Conservation (phyloP, 805 yeast species). For the Lipomyces orientalis region DNA sequence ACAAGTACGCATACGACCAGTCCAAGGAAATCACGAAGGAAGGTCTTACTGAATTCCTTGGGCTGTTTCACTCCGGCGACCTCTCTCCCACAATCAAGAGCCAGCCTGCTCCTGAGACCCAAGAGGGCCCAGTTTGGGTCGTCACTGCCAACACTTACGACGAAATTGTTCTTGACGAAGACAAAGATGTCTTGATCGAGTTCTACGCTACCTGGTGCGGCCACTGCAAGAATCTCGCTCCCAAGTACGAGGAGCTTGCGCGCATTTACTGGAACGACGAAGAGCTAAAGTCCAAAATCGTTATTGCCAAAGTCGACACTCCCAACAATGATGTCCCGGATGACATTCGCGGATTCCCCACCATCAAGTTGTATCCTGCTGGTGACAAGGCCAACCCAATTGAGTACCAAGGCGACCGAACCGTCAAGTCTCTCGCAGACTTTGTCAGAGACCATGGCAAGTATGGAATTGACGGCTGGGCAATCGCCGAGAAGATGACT, state of each 20-base stretch:
- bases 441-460: conserved; percentile 77
- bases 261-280: conserved; percentile 61
- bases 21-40: conserved; percentile 55
- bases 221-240: conserved; percentile 90
- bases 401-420: conserved; percentile 72
- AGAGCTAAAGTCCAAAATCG: conserved; percentile 58
- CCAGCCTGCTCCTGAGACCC: conserved; percentile 82
- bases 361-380: conserved; percentile 89
- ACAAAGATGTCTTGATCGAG: conserved; percentile 77
- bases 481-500: conserved; percentile 43
- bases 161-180: conserved; percentile 63
- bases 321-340: conserved; percentile 86
- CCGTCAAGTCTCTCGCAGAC: conserved; percentile 67
- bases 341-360: conserved; percentile 85
- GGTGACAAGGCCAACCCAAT: conserved; percentile 71
- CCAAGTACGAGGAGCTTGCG: conserved; percentile 86
- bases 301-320: conserved; percentile 87
- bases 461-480: conserved; percentile 61
- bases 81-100: conserved; percentile 78
- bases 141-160: conserved; percentile 86
- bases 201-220: conserved; percentile 92
- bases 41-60: conserved; percentile 66
- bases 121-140: conserved; percentile 71
- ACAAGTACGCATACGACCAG: conserved; percentile 81
- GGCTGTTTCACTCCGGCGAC: conserved; percentile 65